phyloP scores from a whole-genome alignment of 208 protist genomes.

The Angomonas deanei region DNA sequence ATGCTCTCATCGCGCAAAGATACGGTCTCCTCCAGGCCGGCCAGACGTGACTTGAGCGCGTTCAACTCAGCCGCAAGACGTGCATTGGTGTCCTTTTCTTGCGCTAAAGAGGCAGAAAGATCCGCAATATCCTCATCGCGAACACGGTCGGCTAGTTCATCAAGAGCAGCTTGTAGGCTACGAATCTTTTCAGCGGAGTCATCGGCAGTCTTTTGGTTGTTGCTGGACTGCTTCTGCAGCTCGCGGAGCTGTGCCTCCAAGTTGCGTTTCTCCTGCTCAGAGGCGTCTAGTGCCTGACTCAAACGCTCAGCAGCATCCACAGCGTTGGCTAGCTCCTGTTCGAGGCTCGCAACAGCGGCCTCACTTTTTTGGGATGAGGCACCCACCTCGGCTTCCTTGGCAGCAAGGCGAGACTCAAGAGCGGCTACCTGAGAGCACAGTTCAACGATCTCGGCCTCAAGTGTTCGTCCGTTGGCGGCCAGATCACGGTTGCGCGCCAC shows the following conservation, averaged over 20 bases:
- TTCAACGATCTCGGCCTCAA: neutral
- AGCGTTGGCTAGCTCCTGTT: neutral
- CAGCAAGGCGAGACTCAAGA: neutral
- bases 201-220: constrained; percentile 5
- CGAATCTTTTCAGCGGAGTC: constrained; percentile 1
- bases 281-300: neutral
- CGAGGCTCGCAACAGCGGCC: neutral
- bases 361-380: neutral
- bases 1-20: too few relatives aligned
- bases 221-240: constrained; percentile 9
- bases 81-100: constrained; percentile 6
- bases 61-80: neutral
- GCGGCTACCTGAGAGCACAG: neutral
- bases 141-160: neutral
- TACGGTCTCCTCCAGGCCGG: too few relatives aligned
- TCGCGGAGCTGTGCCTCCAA: neutral
- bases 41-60: too few relatives aligned
- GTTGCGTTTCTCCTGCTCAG: neutral
- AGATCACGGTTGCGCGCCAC: neutral
- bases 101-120: neutral
- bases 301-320: neutral
- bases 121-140: neutral
- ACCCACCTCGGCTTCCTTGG: neutral
- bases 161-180: neutral
- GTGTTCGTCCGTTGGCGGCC: neutral